Percentiles rank a stretch among this genome's conserved stretches.
Evolutionary conservation across 2,329 filamentous ascomycete species (phyloP).

Genomic region (Lachnellula arida): DNA sequence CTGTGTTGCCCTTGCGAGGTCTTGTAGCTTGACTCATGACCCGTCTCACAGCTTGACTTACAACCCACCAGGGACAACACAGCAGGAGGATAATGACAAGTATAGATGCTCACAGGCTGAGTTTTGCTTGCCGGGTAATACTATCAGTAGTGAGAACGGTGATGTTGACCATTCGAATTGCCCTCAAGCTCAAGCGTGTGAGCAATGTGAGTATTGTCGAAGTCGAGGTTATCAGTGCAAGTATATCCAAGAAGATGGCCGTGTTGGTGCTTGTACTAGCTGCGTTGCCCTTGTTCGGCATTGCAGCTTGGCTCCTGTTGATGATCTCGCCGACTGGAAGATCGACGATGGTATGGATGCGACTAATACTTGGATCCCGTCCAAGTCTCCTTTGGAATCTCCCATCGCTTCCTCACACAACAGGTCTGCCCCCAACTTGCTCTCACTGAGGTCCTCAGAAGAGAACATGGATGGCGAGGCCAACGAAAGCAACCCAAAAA

Average conservation of each 20-base stretch:
- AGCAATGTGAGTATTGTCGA: slow-evolving; percentile 23
- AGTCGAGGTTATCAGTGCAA: slow-evolving; percentile 18
- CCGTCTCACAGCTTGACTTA: not conserved
- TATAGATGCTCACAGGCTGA: slow-evolving; percentile 1
- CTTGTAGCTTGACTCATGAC: slow-evolving; percentile 51
- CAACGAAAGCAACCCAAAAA: slow-evolving; percentile 46
- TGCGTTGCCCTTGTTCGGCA: slow-evolving; percentile 16
- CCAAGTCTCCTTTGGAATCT: slow-evolving; percentile 4
- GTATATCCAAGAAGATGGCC: slow-evolving; percentile 10
- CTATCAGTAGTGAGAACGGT: slow-evolving; percentile 1
- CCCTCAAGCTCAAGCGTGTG: not conserved
- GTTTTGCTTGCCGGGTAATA: slow-evolving; percentile 6
- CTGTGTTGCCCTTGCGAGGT: slow-evolving; percentile 54
- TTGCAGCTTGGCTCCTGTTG: slow-evolving; percentile 15
- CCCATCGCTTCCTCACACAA: slow-evolving; percentile 4
- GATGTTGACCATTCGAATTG: not conserved
- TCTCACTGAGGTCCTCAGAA: slow-evolving; percentile 41
- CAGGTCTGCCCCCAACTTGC: slow-evolving; percentile 17
- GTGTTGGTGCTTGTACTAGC: slow-evolving; percentile 17
- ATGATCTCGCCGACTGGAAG: slow-evolving; percentile 4
- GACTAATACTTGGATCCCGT: slow-evolving; percentile 8
- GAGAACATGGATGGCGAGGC: slow-evolving; percentile 56
- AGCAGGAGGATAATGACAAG: not conserved
- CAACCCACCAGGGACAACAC: not conserved
- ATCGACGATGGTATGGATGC: slow-evolving; percentile 11